Base-by-base conservation (phyloP, 2,329 filamentous ascomycete genomes). In the Microthyrium microscopicum region DNA sequence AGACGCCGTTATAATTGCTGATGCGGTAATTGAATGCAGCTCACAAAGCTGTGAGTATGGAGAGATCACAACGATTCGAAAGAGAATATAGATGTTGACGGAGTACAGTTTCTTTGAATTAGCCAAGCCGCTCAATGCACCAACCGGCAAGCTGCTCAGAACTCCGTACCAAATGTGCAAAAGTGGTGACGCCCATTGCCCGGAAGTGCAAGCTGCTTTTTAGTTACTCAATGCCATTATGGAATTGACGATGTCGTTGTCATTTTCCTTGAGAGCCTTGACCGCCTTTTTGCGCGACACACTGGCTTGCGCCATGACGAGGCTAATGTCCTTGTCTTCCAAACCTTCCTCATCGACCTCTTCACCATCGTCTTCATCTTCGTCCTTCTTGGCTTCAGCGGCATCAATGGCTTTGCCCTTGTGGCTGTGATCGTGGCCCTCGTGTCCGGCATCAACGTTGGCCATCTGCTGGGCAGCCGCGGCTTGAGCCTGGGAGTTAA, bases 191-290 rank as follows among this genome's bases (percentile, higher is more conserved):
- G n/a, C n/a, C n/a, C n/a, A n/a, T n/a, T n/a, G n/a, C n/a, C n/a
- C n/a, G n/a, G n/a, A 25, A 25, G 12, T 12, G 12, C 22, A 29
- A 16, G 17, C 7, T 12, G 16, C 19, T 25, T n/a, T 15, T 19
- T 38, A 38, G 64, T 66, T 65, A 52, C 62, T 66, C 42, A 98
- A 66, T 48, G 87, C 85, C 89, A 98, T 98, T 67, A 98, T 98
- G 50, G 89, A 94, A 72, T 98, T 98, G 69, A 98, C 89, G 66
- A 98, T 98, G 58, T 98, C 89, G 54, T 95, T 94, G 66, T 95
- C 87, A 57, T 98, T 98, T 69, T 95, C 89, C 69, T 84, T 85
- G 55, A 98, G 71, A 37, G 91, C 89, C 68, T 95, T 98, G 67
- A 98, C 74, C 41, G 89, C 89, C 75, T 95, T 95, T 68, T 92